Evolutionary conservation across 495 filamentous ascomycete species (phyloP), one percentile per base, ranked within the genome.

Genomic region (Penicillium fimorum): DNA sequence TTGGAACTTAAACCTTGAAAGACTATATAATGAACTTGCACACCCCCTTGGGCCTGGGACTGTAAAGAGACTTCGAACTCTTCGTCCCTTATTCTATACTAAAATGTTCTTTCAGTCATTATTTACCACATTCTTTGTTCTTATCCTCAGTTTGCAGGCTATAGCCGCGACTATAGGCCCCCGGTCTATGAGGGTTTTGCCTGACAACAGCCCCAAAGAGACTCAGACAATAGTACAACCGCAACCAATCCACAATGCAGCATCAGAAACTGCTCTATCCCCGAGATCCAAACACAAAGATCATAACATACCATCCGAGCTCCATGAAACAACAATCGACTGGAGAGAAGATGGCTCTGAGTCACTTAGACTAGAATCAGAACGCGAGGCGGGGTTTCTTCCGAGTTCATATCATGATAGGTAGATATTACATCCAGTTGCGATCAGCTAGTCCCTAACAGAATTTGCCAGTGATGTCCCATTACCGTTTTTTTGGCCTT

Each of bases 301-400:
- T 30, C 13, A 22, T n/a, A 27, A 33, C 17, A 18, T 2, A 15
- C 27, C 18, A 43, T 2, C 25, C 3, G n/a, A 5, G 3, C 17
- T 42, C 17, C 29, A 18, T 17, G 17, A 20, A 20, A 15, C 50
- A 32, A 52, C 24, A 17, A 7, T 37, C 15, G 24, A 54, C 20
- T 54, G 52, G 52, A 35, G 52, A 47, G 41, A 46, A 10, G 52
- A 54, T 40, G 32, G 27, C 1, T 38, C 35, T 38, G 35, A 13
- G 8, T 24, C 35, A 0, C 32, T 47, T 2, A 46, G 30, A 15
- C 15, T 37, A 0, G 42, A 54, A 20, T 24, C 52, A 47, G 24
- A 13, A 20, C 52, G 52, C 20, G 52, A 54, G 18, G 52, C 52
- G 3, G 52, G 52, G 2, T 54, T 54, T 30, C 41, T 27, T 18